These are phyloP conservation scores for Penicillium sp. DNA, from an alignment of 2,329 filamentous ascomycete genomes.

Conservation along the genomic window DNA sequence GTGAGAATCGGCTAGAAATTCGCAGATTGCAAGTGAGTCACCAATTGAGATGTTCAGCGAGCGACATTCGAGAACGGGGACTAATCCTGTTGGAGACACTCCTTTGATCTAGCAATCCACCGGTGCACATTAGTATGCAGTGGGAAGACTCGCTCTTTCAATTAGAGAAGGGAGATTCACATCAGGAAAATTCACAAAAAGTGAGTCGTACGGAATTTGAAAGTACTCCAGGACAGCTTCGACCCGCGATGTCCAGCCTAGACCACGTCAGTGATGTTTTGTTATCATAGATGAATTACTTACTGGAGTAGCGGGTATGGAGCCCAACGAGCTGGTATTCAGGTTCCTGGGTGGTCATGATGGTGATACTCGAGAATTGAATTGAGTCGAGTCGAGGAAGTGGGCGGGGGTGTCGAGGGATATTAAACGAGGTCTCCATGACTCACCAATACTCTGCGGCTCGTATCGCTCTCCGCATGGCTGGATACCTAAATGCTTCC, in stretches of 20 bases:
- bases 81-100: constrained; percentile 35
- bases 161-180: constrained; percentile 14
- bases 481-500: no score
- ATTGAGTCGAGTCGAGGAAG: background rate
- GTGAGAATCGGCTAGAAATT: constrained; percentile 38
- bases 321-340: constrained; percentile 37
- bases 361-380: constrained; percentile 5
- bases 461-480: no score
- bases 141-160: background rate
- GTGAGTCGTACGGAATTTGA: constrained; percentile 32
- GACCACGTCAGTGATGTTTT: background rate
- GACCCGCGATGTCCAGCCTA: constrained; percentile 41
- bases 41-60: constrained; percentile 30
- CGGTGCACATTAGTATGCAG: background rate
- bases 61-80: constrained; percentile 32
- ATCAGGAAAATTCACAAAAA: constrained; percentile 31
- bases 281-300: background rate
- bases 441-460: background rate
- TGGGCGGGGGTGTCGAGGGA: background rate
- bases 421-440: constrained; percentile 3
- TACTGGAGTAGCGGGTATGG: constrained; percentile 41
- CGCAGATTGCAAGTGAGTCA: constrained; percentile 39
- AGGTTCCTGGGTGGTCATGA: constrained; percentile 14
- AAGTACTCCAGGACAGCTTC: constrained; percentile 41
- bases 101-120: constrained; percentile 23